Evolutionary conservation across 2,329 filamentous ascomycete genomes (phyloP), one percentile per base, ranked within the genome.

Genomic region (Beauveria sp.): DNA sequence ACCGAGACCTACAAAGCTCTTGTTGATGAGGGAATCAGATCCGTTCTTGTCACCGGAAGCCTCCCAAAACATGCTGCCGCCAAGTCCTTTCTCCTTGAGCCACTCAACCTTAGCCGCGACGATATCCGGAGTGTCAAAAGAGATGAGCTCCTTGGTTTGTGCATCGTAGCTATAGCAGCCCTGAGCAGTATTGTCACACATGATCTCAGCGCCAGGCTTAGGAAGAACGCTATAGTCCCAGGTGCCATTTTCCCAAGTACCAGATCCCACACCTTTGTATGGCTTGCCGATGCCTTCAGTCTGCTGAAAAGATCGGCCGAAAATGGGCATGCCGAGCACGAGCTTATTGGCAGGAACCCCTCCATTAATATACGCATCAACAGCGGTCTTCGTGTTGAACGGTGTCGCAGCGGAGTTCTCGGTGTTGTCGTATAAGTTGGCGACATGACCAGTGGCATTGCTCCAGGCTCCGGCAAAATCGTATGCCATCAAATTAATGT

Each of bases 61-160:
- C 72, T 95, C 90, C 90, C 90, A 96, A 83, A 90, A 96, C 89
- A 95, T 93, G 34, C 83, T 86, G 26, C 90, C 91, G 3, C 87
- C 90, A 1, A 95, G 79, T 0, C 84, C 81, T 61, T 80, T 78
- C 55, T 74, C 69, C 72, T 82, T 80, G 67, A 92, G 83, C 71
- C 88, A 93, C 3, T 76, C 69, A 5, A 85, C 84, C 76, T 95
- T 96, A 66, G 76, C 70, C 56, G 75, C 72, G 34, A 86, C 79
- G 67, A 87, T 82, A 31, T 77, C 75, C 0, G 85, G 81, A 1
- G 83, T 90, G 70, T 89, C 86, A 71, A 90, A 96, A 24, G 84
- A 87, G 65, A 96, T 79, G 74, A 96, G 83, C 66, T 85, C 84
- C 62, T 81, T 76, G 7, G 79, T 77, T 1, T 67, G 69, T 1